Conservation (phyloP, 2,329 filamentous ascomycete species). For the Thermothelomyces thermophilus region DNA sequence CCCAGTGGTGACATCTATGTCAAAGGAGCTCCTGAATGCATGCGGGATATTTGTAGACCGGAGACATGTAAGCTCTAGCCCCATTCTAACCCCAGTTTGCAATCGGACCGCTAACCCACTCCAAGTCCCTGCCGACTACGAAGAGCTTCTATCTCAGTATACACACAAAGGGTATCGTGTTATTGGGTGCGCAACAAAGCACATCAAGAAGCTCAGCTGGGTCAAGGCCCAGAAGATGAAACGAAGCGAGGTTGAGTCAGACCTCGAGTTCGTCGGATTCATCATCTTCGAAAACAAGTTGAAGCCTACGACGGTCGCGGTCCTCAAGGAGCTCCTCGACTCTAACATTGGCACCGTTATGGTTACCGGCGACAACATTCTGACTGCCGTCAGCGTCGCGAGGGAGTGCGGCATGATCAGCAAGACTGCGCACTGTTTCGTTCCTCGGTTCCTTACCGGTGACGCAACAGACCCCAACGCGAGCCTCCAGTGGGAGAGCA, state of each 20-base stretch:
- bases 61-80: constrained; percentile 58
- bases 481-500: constrained; percentile 81
- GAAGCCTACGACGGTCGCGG: constrained; percentile 74
- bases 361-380: constrained; percentile 97
- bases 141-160: constrained; percentile 81
- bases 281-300: constrained; percentile 99
- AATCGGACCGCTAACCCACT: constrained; percentile 14
- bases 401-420: constrained; percentile 82
- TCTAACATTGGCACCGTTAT: constrained; percentile 87
- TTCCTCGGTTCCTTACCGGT: constrained; percentile 82
- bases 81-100: too few species aligned
- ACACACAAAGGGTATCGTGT: constrained; percentile 95
- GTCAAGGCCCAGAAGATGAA: constrained; percentile 93
- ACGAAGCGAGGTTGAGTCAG: constrained; percentile 73
- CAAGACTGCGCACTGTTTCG: constrained; percentile 78
- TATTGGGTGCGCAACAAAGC: constrained; percentile 88
- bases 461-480: constrained; percentile 66
- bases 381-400: constrained; percentile 93
- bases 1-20: constrained; percentile 83
- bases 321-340: constrained; percentile 72
- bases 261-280: constrained; percentile 85
- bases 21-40: constrained; percentile 93
- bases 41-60: constrained; percentile 83
- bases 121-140: constrained; percentile 75
- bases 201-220: constrained; percentile 83